These are phyloP conservation scores for Pestalotiopsis sp. DNA, from an alignment of 2,329 filamentous ascomycete species.

Conservation along the genomic window DNA sequence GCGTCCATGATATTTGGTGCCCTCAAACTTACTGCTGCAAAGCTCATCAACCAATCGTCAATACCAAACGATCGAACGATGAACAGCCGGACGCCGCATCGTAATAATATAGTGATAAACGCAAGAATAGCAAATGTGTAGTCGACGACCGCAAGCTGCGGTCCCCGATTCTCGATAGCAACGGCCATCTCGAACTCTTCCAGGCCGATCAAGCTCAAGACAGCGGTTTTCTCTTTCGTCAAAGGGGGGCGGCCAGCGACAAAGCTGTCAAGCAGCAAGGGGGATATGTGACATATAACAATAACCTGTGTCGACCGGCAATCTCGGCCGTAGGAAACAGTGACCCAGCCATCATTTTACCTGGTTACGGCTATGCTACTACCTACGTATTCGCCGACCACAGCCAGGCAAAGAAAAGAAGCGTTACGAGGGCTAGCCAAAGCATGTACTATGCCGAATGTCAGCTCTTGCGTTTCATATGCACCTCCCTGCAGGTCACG, in stretches of 20 bases:
- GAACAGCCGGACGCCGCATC: slow-evolving; percentile 6
- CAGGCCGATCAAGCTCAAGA: neutral
- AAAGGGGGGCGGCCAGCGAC: neutral
- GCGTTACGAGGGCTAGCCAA: neutral
- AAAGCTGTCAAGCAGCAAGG: neutral
- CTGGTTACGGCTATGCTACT: neutral
- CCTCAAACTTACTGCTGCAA: slow-evolving; percentile 6
- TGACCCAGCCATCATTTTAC: neutral
- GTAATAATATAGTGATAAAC: neutral
- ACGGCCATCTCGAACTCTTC: neutral
- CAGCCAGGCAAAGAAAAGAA: neutral
- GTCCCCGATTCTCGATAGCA: slow-evolving; percentile 3
- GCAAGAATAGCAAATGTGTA: slow-evolving; percentile 3
- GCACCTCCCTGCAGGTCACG: neutral
- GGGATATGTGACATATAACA: neutral
- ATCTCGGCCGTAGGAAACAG: neutral
- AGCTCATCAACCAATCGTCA: slow-evolving; percentile 15
- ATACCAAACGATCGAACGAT: slow-evolving; percentile 11
- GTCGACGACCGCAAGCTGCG: slow-evolving; percentile 8
- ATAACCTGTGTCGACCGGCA: neutral
- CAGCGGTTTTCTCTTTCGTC: neutral
- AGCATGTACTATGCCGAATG: neutral
- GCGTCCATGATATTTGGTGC: neutral
- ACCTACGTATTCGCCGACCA: neutral
- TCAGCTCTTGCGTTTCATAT: slow-evolving; percentile 2